These are phyloP conservation scores for Coniochaeta sp. DNA, from an alignment of 2,329 filamentous ascomycete genomes.

Conservation along the genomic window DNA sequence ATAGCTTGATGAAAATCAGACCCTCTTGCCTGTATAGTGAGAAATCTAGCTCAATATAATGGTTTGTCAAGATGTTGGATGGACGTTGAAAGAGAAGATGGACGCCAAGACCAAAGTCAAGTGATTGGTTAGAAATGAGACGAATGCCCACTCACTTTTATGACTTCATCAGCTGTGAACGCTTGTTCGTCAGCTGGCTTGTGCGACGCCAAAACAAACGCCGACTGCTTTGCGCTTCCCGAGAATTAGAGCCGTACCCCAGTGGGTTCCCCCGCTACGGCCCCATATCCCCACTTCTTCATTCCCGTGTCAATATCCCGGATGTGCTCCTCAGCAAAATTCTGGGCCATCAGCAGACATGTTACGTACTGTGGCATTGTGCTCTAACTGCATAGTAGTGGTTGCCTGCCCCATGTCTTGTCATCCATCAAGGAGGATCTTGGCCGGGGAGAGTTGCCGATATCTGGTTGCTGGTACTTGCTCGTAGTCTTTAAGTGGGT, in stretches of 20 bases:
- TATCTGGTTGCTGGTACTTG: background rate
- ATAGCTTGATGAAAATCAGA: too few species aligned
- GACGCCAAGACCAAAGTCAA: background rate
- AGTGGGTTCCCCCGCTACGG: background rate
- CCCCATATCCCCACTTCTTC: background rate
- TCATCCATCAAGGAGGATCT: background rate
- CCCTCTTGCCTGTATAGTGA: too few species aligned
- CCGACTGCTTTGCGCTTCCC: background rate
- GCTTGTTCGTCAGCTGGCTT: too few species aligned
- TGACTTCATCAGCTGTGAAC: background rate
- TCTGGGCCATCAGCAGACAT: background rate
- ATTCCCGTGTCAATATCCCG: slow-evolving; percentile 1
- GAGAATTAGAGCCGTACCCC: background rate
- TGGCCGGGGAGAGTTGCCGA: background rate
- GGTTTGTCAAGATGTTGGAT: background rate
- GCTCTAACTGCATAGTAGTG: too few species aligned
- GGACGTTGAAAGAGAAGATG: background rate
- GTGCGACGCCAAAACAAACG: too few species aligned
- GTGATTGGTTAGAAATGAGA: too few species aligned
- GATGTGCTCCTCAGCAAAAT: background rate
- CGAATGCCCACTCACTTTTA: background rate
- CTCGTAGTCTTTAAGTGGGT: background rate
- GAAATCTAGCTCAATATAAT: too few species aligned
- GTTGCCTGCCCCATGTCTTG: background rate
- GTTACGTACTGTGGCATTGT: background rate